These are phyloP conservation scores for Candida piceae DNA, from an alignment of 805 yeast species.

Conservation along the genomic window DNA sequence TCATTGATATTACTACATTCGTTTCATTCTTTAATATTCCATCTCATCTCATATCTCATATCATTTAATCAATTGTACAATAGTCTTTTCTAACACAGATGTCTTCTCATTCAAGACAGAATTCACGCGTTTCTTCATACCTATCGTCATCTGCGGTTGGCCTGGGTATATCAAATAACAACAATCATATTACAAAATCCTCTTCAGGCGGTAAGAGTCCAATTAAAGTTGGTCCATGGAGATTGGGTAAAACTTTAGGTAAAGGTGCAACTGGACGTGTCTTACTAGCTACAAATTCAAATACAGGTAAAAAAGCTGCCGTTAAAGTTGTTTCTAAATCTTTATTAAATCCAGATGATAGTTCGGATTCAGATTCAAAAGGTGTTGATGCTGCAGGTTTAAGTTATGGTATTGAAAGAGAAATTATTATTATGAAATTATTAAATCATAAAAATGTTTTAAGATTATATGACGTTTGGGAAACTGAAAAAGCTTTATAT, in stretches of 20 bases:
- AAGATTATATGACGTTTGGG: conserved; percentile 84
- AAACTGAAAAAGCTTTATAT: conserved; percentile 74
- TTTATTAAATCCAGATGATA: conserved; percentile 38
- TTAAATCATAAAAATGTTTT: conserved; percentile 74
- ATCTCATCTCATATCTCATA: too few species aligned
- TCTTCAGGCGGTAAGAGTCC: conserved; percentile 31
- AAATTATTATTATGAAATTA: conserved; percentile 79
- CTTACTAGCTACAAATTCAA: conserved; percentile 79
- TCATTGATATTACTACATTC: too few species aligned
- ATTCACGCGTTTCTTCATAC: conserved; percentile 53
- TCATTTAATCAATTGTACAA: background rate
- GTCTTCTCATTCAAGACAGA: conserved; percentile 50
- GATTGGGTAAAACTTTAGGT: conserved; percentile 88
- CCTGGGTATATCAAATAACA: conserved; percentile 20
- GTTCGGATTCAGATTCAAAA: conserved; percentile 21
- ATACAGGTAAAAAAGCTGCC: conserved; percentile 88
- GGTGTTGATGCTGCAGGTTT: conserved; percentile 49
- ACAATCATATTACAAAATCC: conserved; percentile 8
- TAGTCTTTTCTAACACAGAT: conserved; percentile 13
- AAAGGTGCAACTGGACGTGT: conserved; percentile 97
- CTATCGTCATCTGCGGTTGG: conserved; percentile 40
- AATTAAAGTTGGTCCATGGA: conserved; percentile 85
- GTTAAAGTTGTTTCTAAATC: conserved; percentile 93
- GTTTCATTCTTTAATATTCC: too few species aligned
- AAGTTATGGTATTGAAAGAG: conserved; percentile 83